These are phyloP conservation scores for Echria macrotheca DNA, from an alignment of 495 filamentous ascomycete species.

Conservation along the genomic window DNA sequence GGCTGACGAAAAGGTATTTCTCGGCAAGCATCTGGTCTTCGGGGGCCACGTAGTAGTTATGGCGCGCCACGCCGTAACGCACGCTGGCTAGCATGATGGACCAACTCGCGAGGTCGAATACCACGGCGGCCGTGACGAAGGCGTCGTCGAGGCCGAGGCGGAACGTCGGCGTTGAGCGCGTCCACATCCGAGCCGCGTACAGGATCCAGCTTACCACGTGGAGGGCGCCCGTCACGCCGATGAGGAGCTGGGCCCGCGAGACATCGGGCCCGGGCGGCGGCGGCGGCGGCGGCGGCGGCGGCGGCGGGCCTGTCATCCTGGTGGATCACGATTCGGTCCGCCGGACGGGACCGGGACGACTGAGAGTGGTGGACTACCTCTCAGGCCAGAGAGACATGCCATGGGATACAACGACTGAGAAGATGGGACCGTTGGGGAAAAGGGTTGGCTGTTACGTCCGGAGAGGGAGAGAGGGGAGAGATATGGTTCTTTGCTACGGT, in stretches of 20 bases:
- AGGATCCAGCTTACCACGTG: slow-evolving; percentile 8
- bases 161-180: slow-evolving; percentile 6
- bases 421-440: too few species aligned
- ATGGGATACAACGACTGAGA: too few species aligned
- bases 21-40: slow-evolving; percentile 13
- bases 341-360: too few species aligned
- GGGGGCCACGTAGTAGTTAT: slow-evolving; percentile 21
- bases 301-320: too few species aligned
- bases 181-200: slow-evolving; percentile 10
- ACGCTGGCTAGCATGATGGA: slow-evolving; percentile 14
- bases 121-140: slow-evolving; percentile 14
- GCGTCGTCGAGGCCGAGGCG: slow-evolving; percentile 13
- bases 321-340: too few species aligned
- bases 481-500: too few species aligned
- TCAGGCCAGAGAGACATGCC: too few species aligned
- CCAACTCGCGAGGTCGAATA: slow-evolving; percentile 1
- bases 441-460: too few species aligned
- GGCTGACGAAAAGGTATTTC: slow-evolving; percentile 21
- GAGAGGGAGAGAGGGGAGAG: too few species aligned
- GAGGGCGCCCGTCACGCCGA: slow-evolving; percentile 4
- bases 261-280: slow-evolving; percentile 12
- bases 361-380: too few species aligned
- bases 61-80: slow-evolving; percentile 24
- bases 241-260: slow-evolving; percentile 1
- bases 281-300: slow-evolving; percentile 11